phyloP scores from a whole-genome alignment of 2,329 filamentous ascomycete species.

The Ceratocystis lukuohia region DNA sequence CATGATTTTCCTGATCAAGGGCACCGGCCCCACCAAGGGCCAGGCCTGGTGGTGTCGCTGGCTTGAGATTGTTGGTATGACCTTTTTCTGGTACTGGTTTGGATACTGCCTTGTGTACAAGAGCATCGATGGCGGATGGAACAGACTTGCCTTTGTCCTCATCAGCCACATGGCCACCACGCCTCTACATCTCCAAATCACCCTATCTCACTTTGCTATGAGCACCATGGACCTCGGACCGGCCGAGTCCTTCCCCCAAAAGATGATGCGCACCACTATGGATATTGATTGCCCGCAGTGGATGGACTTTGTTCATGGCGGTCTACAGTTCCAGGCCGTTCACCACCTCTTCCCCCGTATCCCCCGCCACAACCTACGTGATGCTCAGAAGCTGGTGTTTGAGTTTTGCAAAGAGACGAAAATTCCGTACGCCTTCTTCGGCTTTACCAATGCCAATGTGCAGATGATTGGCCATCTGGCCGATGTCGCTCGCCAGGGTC shows the following conservation, averaged over 20 bases:
- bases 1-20: conserved; percentile 60
- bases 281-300: conserved; percentile 78
- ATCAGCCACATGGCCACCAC: conserved; percentile 70
- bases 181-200: conserved; percentile 79
- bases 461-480: conserved; percentile 63
- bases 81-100: conserved; percentile 78
- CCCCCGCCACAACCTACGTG: conserved; percentile 70
- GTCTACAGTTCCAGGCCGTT: conserved; percentile 78
- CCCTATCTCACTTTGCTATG: conserved; percentile 86
- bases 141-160: conserved; percentile 61
- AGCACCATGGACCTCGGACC: conserved; percentile 75
- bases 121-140: conserved; percentile 53
- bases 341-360: conserved; percentile 77
- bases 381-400: conserved; percentile 59
- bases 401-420: conserved; percentile 71
- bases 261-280: conserved; percentile 88
- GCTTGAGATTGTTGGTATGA: conserved; percentile 62
- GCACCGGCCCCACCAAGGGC: conserved; percentile 59
- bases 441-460: conserved; percentile 72
- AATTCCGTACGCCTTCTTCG: conserved; percentile 75
- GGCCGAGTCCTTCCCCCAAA: conserved; percentile 75
- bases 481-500: conserved; percentile 68
- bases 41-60: conserved; percentile 72
- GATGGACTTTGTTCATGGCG: conserved; percentile 82
- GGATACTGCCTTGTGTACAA: conserved; percentile 70